Evolutionary conservation across 2,329 filamentous ascomycete species (phyloP).

Genomic region (Rutstroemia sp.): DNA sequence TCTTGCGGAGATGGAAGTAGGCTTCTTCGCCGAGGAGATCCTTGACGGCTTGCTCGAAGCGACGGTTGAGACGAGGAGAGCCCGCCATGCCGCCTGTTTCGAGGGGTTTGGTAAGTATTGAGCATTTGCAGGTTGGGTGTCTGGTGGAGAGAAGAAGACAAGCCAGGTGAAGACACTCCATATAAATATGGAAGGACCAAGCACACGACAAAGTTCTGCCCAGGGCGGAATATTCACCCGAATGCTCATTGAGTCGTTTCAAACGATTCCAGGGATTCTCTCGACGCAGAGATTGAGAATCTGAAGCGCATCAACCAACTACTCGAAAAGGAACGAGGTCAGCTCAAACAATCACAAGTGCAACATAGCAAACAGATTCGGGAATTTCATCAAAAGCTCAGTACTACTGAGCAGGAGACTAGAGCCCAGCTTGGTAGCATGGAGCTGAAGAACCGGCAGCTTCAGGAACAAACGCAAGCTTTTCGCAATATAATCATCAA

Average conservation of each 20-base stretch:
- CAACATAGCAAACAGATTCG: neutral
- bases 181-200: neutral
- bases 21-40: slow-evolving; percentile 22
- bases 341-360: neutral
- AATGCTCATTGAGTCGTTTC: neutral
- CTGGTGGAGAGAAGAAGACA: neutral
- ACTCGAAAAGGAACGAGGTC: neutral
- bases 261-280: neutral
- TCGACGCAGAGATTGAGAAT: neutral
- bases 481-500: slow-evolving; percentile 6
- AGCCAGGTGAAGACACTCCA: slow-evolving; percentile 1
- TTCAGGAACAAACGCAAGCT: neutral
- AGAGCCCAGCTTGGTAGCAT: neutral
- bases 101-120: neutral
- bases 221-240: neutral
- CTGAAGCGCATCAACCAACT: neutral
- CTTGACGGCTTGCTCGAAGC: slow-evolving; percentile 22
- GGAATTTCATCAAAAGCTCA: neutral
- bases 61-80: slow-evolving; percentile 22
- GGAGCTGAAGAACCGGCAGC: neutral
- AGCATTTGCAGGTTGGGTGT: neutral
- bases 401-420: neutral
- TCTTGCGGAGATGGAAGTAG: slow-evolving; percentile 26
- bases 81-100: slow-evolving; percentile 23
- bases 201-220: neutral